phyloP scores from a whole-genome alignment of 306 rosid species.

The Benincasa hispida region DNA sequence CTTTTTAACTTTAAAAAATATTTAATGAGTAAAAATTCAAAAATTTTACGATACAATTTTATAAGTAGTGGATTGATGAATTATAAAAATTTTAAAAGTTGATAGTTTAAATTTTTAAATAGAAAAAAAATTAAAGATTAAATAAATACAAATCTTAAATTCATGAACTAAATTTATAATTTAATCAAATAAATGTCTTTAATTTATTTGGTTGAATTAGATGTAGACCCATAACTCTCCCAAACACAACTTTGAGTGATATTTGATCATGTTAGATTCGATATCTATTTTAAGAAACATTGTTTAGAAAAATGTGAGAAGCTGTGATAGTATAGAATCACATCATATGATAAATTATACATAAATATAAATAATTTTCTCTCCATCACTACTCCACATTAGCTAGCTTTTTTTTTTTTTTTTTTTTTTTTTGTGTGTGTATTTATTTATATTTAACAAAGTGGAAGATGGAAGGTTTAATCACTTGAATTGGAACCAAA shows the following conservation, averaged over 20 bases:
- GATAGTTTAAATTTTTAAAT: too few species aligned
- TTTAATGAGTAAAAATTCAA: too few species aligned
- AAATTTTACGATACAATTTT: too few species aligned
- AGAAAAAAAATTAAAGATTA: too few species aligned
- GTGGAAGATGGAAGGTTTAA: slow-evolving; percentile 2
- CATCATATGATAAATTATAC: background rate
- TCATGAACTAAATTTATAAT: too few species aligned
- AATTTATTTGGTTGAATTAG: background rate
- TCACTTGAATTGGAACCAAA: slow-evolving; percentile 3
- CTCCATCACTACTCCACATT: background rate
- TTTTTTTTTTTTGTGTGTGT: background rate
- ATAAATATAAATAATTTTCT: background rate
- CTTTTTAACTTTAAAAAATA: too few species aligned
- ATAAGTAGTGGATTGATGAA: too few species aligned
- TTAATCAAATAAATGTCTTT: background rate
- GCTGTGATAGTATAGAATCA: background rate
- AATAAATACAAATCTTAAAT: too few species aligned
- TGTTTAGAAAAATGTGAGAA: background rate
- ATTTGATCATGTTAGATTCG: background rate
- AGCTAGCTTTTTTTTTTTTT: background rate
- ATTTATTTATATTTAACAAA: background rate
- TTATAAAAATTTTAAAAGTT: too few species aligned
- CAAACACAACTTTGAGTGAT: background rate
- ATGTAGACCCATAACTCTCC: background rate
- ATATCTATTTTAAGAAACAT: background rate